Evolutionary conservation across 495 filamentous ascomycete genomes (phyloP).

Genomic region (Tuber umbilicatum): DNA sequence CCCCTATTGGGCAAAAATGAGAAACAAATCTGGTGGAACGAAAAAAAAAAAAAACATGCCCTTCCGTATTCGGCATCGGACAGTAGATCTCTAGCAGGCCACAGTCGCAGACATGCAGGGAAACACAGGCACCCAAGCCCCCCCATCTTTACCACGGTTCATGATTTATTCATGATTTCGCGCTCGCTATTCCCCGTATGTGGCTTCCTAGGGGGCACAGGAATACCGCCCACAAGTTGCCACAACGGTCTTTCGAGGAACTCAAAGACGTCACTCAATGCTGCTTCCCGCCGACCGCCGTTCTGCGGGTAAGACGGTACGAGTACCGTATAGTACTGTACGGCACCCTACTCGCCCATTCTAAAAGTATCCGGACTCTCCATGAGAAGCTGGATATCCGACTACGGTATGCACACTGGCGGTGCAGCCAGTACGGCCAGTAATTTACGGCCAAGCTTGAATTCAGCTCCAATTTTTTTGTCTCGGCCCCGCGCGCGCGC

Average conservation of each 20-base stretch:
- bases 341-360: not conserved
- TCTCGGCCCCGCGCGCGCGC: not conserved
- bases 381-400: not conserved
- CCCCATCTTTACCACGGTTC: not conserved
- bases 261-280: not conserved
- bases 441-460: not conserved
- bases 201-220: not conserved
- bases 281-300: not conserved
- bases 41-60: not conserved
- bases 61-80: not conserved
- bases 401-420: not conserved
- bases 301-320: not conserved
- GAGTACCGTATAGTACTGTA: not conserved
- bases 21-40: not conserved
- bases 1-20: not conserved
- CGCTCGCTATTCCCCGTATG: not conserved
- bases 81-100: not conserved
- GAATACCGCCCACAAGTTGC: not conserved
- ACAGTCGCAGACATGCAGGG: not conserved
- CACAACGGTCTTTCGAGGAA: not conserved
- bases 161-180: not conserved
- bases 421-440: not conserved
- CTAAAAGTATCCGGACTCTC: not conserved
- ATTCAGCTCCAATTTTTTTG: not conserved
- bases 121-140: not conserved